phyloP scores from a whole-genome alignment of 1,284 basidiomycete genomes.

The Trametes versicolor region DNA sequence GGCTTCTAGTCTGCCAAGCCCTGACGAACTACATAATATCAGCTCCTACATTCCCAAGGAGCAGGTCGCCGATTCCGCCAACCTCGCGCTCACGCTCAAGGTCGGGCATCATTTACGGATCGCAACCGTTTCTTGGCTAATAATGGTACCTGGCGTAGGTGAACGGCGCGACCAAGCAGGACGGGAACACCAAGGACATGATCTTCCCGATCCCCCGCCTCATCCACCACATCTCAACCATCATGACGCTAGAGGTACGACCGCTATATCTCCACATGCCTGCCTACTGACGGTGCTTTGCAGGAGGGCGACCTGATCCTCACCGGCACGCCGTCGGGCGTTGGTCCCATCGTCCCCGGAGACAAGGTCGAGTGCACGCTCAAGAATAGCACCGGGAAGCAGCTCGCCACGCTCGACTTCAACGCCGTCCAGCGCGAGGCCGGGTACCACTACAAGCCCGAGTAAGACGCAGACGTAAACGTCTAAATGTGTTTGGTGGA shows the following conservation, averaged over 20 bases:
- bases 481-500: conserved; percentile 18
- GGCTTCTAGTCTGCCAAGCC: background rate
- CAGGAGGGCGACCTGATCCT: conserved; percentile 91
- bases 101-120: conserved; percentile 45
- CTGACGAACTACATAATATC: conserved; percentile 5
- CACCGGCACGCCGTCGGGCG: conserved; percentile 92
- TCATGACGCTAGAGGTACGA: conserved; percentile 91
- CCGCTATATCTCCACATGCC: background rate
- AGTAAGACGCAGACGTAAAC: conserved; percentile 15
- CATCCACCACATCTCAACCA: conserved; percentile 91
- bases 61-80: conserved; percentile 75
- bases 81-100: conserved; percentile 82
- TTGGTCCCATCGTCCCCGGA: conserved; percentile 81
- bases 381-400: conserved; percentile 65
- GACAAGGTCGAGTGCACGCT: conserved; percentile 85
- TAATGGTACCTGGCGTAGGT: conserved; percentile 59
- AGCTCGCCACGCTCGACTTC: conserved; percentile 73
- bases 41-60: conserved; percentile 87
- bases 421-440: conserved; percentile 72
- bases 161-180: conserved; percentile 86
- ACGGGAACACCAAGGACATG: conserved; percentile 91
- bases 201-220: conserved; percentile 93
- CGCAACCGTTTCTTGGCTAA: background rate
- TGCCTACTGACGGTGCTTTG: background rate
- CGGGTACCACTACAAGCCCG: conserved; percentile 65